Evolutionary conservation across 768 basidiomycete species (phyloP), one percentile per base, ranked within the genome.

Genomic region (Boletales sp.): DNA sequence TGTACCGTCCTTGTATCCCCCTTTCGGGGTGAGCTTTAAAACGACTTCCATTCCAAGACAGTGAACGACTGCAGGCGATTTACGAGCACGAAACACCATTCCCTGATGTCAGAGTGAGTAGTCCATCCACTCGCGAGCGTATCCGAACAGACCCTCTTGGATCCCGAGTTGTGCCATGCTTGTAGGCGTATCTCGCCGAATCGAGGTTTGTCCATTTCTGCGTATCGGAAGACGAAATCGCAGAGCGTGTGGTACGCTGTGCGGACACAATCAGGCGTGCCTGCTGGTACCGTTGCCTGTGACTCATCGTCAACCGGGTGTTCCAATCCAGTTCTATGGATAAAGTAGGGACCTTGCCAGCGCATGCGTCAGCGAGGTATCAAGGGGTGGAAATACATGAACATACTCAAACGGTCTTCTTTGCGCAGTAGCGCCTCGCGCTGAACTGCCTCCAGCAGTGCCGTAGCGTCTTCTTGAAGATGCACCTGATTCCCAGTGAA

Each of bases 131-230:
- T 12, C 15, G 5, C 33, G 18, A 28, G 25, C 25, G 25, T 28
- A 28, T 28, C 28, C 17, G 17, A 18, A 44, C 56, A 18, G 45
- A 68, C 76, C 67, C 62, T 73, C 58, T 50, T 72, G 10, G 57
- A 61, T 32, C 78, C 78, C 11, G 66, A 18, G 15, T 67, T 64
- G 21, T 70, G 66, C 77, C 78, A 81, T 5, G 72, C 78, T 30
- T 71, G 51, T 13, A 74, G 49, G 31, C 57, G 58, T 18, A 80
- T 41, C 41, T 59, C 57, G n/a, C 65, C 60, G 19, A 80, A 65
- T 8, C 56, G 53, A 42, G 73, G 54, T 35, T 59, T 60, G 0
- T 58, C 46, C 43, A 66, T 48, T 49, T 71, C 72, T 4, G 64
- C 76, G 42, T 75, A 79, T 30, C 49, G 52, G 25, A 57, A 52